A percentile compares a stretch with the other conserved stretches of the same genome.
phyloP scores from a whole-genome alignment of 208 protist genomes.

The Trypanosoma brucei region DNA sequence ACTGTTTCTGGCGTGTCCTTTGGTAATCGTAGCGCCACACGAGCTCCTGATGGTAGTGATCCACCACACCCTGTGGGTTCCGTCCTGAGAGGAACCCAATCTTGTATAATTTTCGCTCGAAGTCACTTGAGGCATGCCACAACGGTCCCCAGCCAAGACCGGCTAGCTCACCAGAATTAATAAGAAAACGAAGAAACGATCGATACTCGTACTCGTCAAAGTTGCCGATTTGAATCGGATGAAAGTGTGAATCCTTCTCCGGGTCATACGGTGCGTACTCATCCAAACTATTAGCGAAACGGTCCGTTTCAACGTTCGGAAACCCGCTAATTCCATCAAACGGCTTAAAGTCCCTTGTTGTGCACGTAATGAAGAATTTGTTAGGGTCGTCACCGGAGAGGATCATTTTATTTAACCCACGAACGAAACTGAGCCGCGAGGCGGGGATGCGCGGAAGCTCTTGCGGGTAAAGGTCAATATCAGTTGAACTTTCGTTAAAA shows the following conservation, averaged over 20 bases:
- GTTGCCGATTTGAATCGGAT: conserved; percentile 81
- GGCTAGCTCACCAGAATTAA: conserved; percentile 88
- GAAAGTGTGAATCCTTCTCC: conserved; percentile 87
- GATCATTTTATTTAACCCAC: conserved; percentile 86
- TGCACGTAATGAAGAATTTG: conserved; percentile 90
- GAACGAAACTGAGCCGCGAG: conserved; percentile 84
- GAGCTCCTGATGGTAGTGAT: conserved; percentile 91
- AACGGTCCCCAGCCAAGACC: conserved; percentile 90
- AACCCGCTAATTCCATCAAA: conserved; percentile 88
- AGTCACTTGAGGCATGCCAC: conserved; percentile 88
- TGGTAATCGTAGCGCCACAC: conserved; percentile 90
- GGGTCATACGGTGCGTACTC: conserved; percentile 88
- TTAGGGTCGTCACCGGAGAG: conserved; percentile 73
- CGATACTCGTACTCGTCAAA: conserved; percentile 91
- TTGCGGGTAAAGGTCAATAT: conserved; percentile 86
- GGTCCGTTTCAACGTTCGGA: conserved; percentile 75
- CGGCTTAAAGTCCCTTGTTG: conserved; percentile 86
- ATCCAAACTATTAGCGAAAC: conserved; percentile 73
- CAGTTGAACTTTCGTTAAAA: conserved; percentile 69
- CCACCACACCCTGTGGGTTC: conserved; percentile 87
- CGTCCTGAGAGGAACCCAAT: conserved; percentile 87
- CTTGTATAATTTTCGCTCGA: conserved; percentile 91
- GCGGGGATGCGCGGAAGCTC: conserved; percentile 87
- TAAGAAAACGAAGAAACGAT: conserved; percentile 77
- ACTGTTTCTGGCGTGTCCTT: conserved; percentile 87